Percentiles rank a stretch among this genome's conserved stretches.
Evolutionary conservation across 345 rosid genomes (phyloP).

Genomic region (Salix caprea): DNA sequence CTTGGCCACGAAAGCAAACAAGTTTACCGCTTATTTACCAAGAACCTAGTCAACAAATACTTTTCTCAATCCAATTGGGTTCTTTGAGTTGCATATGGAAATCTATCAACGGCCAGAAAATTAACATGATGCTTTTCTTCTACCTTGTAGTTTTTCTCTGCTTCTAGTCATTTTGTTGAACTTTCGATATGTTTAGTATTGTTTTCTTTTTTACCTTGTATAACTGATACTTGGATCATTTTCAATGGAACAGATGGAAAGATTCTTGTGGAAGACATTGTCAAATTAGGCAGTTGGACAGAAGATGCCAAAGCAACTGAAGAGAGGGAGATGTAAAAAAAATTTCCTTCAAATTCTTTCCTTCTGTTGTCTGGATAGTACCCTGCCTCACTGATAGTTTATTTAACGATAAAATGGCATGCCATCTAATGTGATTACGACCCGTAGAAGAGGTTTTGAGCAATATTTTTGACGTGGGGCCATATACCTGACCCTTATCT

Average conservation of each 20-base stretch:
- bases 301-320: constrained; percentile 49
- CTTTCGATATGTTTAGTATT: not conserved
- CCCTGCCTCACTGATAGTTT: not conserved
- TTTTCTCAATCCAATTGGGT: not conserved
- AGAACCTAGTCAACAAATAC: no score
- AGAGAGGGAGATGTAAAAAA: constrained; percentile 24
- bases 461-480: not conserved
- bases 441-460: not conserved
- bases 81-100: not conserved
- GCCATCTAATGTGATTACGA: not conserved
- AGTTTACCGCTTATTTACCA: no score
- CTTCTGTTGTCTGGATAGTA: not conserved
- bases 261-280: constrained; percentile 92
- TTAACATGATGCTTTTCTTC: not conserved
- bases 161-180: not conserved
- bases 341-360: not conserved
- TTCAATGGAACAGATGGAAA: constrained; percentile 64
- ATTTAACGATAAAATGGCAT: not conserved
- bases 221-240: not conserved
- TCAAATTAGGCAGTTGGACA: constrained; percentile 59
- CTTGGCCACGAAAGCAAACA: no score
- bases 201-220: not conserved
- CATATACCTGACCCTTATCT: not conserved
- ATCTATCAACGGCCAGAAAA: not conserved
- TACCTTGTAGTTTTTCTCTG: not conserved